Evolutionary conservation across 2,329 filamentous ascomycete species (phyloP), one percentile per base, ranked within the genome.

Genomic region (Aureobasidium musti): DNA sequence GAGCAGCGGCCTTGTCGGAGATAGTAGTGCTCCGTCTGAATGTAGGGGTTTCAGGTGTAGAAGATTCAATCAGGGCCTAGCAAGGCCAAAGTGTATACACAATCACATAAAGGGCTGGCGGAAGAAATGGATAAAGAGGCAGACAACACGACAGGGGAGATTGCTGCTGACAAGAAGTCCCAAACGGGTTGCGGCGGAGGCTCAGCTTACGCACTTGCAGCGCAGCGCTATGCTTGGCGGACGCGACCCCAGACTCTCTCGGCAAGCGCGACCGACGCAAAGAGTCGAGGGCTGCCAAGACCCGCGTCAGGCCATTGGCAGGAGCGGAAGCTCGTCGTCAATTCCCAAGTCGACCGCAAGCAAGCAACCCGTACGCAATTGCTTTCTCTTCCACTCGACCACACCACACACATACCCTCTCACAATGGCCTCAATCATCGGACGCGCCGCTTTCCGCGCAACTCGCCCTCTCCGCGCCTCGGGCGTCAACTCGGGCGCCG

Each of bases 381-480:
- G 57, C 19, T 19, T 23, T 39, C 30, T 63, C n/a, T n/a, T n/a
- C 56, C 37, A 54, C 65, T 56, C 57, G 11, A 59, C 60, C 59
- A 54, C 67, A 49, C 57, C 43, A 57, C 65, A 60, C 26, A 63
- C 53, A 67, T n/a, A n/a, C n/a, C n/a, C 21, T 11, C 10, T 21
- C 75, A 76, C 68, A 68, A 83, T 82, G 80, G 80, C 80, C 68
- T 78, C 80, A 69, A 78, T 82, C 71, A 73, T 78, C 69, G 76
- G 79, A 71, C 78, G 80, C 73, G 73, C 78, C 68, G 80, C 80
- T 71, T 78, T 82, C 74, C 77, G 79, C 70, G 80, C 80, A 66
- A 74, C 79, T 67, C 80, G 76, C 72, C 70, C 74, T 59, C 68
- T 74, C 66, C 78, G 70, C 76, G 78, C 78, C 77, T 81, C 75